Evolutionary conservation across 2,329 filamentous ascomycete species (phyloP).

Genomic region (Colletotrichum euphorbiae): DNA sequence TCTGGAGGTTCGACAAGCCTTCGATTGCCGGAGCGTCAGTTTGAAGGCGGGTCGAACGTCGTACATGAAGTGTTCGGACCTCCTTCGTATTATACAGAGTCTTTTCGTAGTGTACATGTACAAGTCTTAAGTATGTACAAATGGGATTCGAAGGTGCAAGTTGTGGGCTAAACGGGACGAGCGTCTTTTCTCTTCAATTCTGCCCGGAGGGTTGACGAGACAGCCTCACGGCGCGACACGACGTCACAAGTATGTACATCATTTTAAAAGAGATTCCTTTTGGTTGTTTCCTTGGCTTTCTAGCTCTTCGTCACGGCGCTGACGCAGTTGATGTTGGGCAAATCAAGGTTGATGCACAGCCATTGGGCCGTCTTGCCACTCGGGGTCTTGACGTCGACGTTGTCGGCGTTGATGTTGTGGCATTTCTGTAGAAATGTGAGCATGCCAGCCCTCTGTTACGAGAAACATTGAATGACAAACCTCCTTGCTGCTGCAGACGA

Average conservation of each 20-base stretch:
- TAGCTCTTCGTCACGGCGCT: constrained; percentile 24
- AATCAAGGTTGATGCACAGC: constrained; percentile 34
- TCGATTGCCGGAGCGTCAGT: too few species aligned
- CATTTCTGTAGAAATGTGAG: constrained; percentile 27
- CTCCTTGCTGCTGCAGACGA: constrained; percentile 38
- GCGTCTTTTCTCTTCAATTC: background rate
- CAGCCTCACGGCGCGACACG: background rate
- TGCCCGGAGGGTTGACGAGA: background rate
- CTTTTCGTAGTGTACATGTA: background rate
- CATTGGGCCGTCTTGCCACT: constrained; percentile 37
- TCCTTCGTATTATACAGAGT: background rate
- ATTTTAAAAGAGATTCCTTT: background rate
- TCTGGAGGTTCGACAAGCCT: constrained; percentile 15
- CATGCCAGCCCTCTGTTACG: too few species aligned
- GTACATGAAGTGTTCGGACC: background rate
- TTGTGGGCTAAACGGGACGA: background rate
- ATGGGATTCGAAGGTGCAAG: constrained; percentile 2
- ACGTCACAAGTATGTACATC: background rate
- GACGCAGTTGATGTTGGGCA: constrained; percentile 37
- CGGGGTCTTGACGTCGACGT: constrained; percentile 34
- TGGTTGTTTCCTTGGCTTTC: background rate
- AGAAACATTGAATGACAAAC: background rate
- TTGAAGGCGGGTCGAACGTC: too few species aligned
- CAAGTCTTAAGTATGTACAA: background rate
- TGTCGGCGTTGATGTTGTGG: constrained; percentile 37